Evolutionary conservation across 352 stramenopile genomes (phyloP), one percentile per base, ranked within the genome.

Genomic region (Phytophthora meadii): DNA sequence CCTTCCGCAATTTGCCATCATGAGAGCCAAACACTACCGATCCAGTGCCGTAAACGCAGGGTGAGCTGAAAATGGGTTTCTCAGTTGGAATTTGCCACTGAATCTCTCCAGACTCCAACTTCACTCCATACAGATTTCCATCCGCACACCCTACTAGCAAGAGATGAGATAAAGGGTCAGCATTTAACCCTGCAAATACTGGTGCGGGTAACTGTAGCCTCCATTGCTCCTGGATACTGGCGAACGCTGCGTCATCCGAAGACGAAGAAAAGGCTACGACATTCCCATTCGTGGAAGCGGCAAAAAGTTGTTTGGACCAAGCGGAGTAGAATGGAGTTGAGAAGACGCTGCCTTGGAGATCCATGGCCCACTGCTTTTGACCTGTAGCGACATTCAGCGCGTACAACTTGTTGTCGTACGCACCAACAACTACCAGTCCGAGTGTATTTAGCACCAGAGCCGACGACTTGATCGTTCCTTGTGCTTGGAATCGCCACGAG

Each of bases 61-160:
- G 82, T 2, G 79, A 86, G 54, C 77, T 86, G 54, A 90, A 89
- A 47, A 90, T 76, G 6, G 82, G 78, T 32, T 88, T 87, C 0
- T 70, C 41, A 0, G 82, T 89, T 30, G 59, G 6, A 10, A 82
- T 3, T 25, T 62, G 52, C 82, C 82, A 91, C 8, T 37, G 49
- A 14, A 68, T 60, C 0, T 22, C 45, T 1, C 82, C 82, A n/a
- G 36, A 44, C 5, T 15, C 17, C n/a, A 65, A 54, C 4, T 49
- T 42, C 1, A 88, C 14, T 2, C 69, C 78, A 44, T 88, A 89
- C 22, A 91, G 22, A 1, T 61, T 25, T 4, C 78, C 72, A 39
- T 91, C 72, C 1, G 78, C 80, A 47, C 82, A 91, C 8, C 76
- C 80, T 1, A 86, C 72, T 11, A 84, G 2, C 30, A 88, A 37